phyloP scores from a whole-genome alignment of 768 basidiomycete genomes.

The Glaciozyma martinii region DNA sequence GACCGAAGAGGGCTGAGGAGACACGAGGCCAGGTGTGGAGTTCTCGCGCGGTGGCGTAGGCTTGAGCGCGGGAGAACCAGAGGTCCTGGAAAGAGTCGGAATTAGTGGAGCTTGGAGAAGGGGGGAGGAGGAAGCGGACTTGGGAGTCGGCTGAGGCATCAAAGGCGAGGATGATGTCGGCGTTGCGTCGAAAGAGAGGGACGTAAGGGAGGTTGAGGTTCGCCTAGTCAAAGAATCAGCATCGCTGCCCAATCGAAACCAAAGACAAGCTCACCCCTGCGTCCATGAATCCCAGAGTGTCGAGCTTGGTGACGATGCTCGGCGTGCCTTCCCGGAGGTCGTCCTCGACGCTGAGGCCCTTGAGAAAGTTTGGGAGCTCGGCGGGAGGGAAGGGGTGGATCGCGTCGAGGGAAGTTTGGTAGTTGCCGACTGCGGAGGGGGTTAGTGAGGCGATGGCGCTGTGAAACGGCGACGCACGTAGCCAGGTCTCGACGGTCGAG shows the following conservation, averaged over 20 bases:
- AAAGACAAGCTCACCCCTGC: slow-evolving; percentile 26
- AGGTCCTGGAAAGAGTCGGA: slow-evolving; percentile 28
- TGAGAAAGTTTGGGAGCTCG: slow-evolving; percentile 38
- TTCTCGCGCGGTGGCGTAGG: slow-evolving; percentile 22
- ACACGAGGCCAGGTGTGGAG: slow-evolving; percentile 17
- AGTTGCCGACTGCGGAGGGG: slow-evolving; percentile 28
- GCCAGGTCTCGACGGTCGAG: slow-evolving; percentile 18
- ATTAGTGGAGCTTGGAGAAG: not conserved
- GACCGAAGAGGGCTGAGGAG: not conserved
- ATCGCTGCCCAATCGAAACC: not conserved
- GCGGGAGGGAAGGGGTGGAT: slow-evolving; percentile 38
- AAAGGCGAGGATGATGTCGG: slow-evolving; percentile 24
- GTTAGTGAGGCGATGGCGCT: slow-evolving; percentile 10
- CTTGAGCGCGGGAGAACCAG: slow-evolving; percentile 38
- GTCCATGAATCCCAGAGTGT: slow-evolving; percentile 39
- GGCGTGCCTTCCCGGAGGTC: slow-evolving; percentile 29
- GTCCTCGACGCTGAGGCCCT: slow-evolving; percentile 26
- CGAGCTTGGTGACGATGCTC: slow-evolving; percentile 27
- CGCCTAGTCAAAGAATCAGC: slow-evolving; percentile 1
- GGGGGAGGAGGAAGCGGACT: not conserved
- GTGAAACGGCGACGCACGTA: not conserved
- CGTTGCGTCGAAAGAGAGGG: slow-evolving; percentile 34
- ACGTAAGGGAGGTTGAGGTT: slow-evolving; percentile 38
- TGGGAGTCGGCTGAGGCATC: slow-evolving; percentile 19
- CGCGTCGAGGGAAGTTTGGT: slow-evolving; percentile 30